These are phyloP conservation scores for Eimeria sp. DNA, from an alignment of 169 alveolate genomes.

Conservation along the genomic window DNA sequence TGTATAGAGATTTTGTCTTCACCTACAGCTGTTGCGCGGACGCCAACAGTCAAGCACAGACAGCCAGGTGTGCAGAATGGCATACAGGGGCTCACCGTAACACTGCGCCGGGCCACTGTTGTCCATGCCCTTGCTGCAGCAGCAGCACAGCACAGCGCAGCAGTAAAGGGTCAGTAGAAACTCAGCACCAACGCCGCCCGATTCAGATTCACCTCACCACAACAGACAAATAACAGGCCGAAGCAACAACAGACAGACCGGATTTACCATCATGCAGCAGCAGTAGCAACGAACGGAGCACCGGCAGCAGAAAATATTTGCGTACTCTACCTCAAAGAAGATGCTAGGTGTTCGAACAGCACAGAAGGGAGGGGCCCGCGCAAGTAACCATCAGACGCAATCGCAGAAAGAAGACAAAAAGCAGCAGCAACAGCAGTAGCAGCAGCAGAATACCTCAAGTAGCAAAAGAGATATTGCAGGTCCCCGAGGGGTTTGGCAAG, in stretches of 20 bases:
- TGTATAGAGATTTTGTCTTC: no score
- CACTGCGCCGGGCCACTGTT: slow-evolving; percentile 37
- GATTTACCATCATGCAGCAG: no score
- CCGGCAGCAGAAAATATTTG: no score
- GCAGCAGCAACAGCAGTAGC: slow-evolving; percentile 74
- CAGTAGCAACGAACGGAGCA: no score
- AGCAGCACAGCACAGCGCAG: slow-evolving; percentile 9
- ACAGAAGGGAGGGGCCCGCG: neutral
- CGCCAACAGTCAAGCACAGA: neutral
- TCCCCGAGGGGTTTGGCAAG: slow-evolving; percentile 91
- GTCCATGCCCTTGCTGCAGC: slow-evolving; percentile 67
- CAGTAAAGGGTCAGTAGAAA: neutral
- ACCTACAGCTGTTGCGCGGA: no score
- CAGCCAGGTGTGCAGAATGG: neutral
- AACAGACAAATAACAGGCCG: no score
- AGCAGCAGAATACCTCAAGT: slow-evolving; percentile 42
- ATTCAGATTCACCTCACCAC: no score
- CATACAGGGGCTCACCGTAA: neutral
- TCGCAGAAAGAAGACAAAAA: neutral
- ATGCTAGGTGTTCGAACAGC: neutral
- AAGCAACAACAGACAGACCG: no score
- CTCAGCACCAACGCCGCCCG: neutral
- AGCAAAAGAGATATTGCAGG: slow-evolving; percentile 88
- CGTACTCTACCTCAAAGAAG: no score
- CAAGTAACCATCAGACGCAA: neutral